phyloP scores from a whole-genome alignment of 192 early-diverging fungal genomes.

The Umbelopsis sp. region DNA sequence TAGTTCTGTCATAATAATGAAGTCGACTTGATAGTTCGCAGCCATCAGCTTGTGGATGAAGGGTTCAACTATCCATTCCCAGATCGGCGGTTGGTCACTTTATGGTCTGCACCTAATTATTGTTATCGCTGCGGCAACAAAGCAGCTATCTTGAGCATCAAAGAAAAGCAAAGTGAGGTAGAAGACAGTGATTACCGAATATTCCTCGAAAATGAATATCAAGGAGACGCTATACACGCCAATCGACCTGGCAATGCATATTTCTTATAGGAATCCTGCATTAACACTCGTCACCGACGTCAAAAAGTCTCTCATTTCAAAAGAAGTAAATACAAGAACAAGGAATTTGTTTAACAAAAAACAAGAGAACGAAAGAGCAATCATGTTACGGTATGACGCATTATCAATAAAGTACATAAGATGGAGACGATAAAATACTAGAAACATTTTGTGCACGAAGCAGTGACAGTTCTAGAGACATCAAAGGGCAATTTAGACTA shows the following conservation, averaged over 20 bases:
- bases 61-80: conserved; percentile 41
- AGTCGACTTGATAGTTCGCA: conserved; percentile 40
- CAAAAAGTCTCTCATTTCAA: not conserved
- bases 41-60: conserved; percentile 43
- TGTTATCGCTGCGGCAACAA: conserved; percentile 87
- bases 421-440: conserved; percentile 22
- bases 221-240: conserved; percentile 32
- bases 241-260: conserved; percentile 39
- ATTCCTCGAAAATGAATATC: conserved; percentile 40
- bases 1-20: conserved; percentile 44
- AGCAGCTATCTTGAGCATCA: conserved; percentile 79
- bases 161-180: conserved; percentile 43
- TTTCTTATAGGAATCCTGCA: conserved; percentile 26
- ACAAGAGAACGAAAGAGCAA: conserved; percentile 26
- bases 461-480: conserved; percentile 20
- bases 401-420: conserved; percentile 25
- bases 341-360: conserved; percentile 16
- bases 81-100: conserved; percentile 77
- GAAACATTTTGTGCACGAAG: conserved; percentile 19
- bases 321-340: not conserved
- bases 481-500: conserved; percentile 5
- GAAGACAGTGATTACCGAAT: conserved; percentile 33
- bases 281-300: not conserved
- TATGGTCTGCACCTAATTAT: conserved; percentile 86
- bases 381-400: conserved; percentile 24